phyloP scores from a whole-genome alignment of 2,329 filamentous ascomycete genomes.

The Monosporascus sp. region DNA sequence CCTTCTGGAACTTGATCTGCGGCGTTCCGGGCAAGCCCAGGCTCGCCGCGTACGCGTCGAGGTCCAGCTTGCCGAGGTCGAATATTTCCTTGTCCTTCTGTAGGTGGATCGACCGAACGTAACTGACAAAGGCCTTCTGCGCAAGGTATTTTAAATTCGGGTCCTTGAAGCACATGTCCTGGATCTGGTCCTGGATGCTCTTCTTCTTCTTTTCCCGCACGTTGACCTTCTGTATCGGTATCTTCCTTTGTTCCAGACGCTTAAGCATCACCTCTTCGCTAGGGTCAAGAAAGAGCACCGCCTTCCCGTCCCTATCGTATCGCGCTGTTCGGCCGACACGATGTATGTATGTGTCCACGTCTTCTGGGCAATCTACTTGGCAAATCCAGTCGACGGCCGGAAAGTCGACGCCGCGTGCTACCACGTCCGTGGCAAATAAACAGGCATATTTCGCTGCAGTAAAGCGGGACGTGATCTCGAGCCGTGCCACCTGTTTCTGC shows the following conservation, averaged over 20 bases:
- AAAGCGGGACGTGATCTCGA: slow-evolving; percentile 85
- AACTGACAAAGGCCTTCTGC: slow-evolving; percentile 92
- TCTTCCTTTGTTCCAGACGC: slow-evolving; percentile 80
- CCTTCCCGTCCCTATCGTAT: slow-evolving; percentile 80
- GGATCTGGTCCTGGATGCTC: slow-evolving; percentile 76
- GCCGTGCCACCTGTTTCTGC: slow-evolving; percentile 82
- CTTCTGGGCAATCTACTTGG: slow-evolving; percentile 95
- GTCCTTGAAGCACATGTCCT: slow-evolving; percentile 94
- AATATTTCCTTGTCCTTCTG: slow-evolving; percentile 93
- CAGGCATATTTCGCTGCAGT: slow-evolving; percentile 76
- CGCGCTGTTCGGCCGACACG: slow-evolving; percentile 91
- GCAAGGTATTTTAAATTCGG: slow-evolving; percentile 90
- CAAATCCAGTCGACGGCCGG: slow-evolving; percentile 97
- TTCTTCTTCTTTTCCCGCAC: slow-evolving; percentile 85
- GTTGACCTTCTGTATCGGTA: slow-evolving; percentile 81
- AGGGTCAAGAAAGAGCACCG: slow-evolving; percentile 86
- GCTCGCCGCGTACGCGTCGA: slow-evolving; percentile 81
- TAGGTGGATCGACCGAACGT: slow-evolving; percentile 76
- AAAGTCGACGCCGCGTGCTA: slow-evolving; percentile 90
- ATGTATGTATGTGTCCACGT: slow-evolving; percentile 96
- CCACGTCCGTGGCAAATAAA: slow-evolving; percentile 92
- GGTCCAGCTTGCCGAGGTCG: slow-evolving; percentile 71
- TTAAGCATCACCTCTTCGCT: slow-evolving; percentile 91
- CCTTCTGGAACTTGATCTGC: slow-evolving; percentile 88
- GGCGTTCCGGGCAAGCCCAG: slow-evolving; percentile 87